These are phyloP conservation scores for Fusarium bulbicola DNA, from an alignment of 2,329 filamentous ascomycete species.

Conservation along the genomic window DNA sequence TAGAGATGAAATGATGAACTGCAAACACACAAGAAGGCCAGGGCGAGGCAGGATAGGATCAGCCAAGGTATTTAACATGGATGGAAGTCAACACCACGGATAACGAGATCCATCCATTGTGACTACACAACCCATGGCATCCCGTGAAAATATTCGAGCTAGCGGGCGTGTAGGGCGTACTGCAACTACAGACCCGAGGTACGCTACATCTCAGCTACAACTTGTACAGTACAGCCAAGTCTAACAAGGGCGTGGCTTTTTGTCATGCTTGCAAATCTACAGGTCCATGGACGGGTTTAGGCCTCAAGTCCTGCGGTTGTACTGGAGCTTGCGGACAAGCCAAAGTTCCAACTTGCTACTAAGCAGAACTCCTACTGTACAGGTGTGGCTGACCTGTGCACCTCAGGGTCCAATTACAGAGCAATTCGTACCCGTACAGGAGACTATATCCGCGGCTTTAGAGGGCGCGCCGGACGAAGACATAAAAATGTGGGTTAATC, in stretches of 20 bases:
- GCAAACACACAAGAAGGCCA: neutral
- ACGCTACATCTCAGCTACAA: slow-evolving; percentile 6
- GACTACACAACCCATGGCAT: neutral
- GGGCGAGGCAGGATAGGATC: slow-evolving; percentile 4
- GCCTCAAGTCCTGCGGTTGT: neutral
- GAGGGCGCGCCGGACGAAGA: slow-evolving; percentile 29
- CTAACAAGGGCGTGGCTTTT: slow-evolving; percentile 32
- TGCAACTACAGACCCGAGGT: neutral
- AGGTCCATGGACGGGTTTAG: slow-evolving; percentile 8
- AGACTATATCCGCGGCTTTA: slow-evolving; percentile 33
- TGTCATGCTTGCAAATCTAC: slow-evolving; percentile 44
- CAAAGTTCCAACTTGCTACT: slow-evolving; percentile 11
- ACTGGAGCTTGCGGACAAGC: neutral
- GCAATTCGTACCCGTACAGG: neutral
- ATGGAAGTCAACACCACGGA: slow-evolving; percentile 13
- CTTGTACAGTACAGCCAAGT: neutral
- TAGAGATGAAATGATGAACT: neutral
- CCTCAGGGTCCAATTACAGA: slow-evolving; percentile 16
- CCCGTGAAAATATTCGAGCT: slow-evolving; percentile 8
- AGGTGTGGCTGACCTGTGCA: slow-evolving; percentile 4
- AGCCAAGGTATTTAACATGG: slow-evolving; percentile 33
- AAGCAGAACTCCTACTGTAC: neutral
- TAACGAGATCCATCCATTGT: slow-evolving; percentile 25
- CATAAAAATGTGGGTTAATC: slow-evolving; percentile 29
- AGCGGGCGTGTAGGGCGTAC: slow-evolving; percentile 19